Evolutionary conservation across 1,139 yeast genomes (phyloP), one percentile per base, ranked within the genome.

Genomic region (Diutina pseudorugosa): DNA sequence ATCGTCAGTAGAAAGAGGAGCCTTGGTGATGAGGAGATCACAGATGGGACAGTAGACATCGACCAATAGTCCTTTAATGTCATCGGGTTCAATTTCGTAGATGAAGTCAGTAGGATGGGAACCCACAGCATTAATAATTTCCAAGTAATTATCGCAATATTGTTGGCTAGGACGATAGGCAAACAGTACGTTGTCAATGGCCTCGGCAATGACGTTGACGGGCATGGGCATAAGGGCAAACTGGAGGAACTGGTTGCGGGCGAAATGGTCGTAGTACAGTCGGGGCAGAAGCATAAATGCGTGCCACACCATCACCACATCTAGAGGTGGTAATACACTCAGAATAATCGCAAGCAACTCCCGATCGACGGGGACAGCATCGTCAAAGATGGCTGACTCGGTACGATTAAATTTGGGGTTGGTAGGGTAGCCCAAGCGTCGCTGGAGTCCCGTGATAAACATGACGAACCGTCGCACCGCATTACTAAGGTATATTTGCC

Each of bases 281-380:
- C 58, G 57, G 1, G 71, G 71, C 50, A 65, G 66, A 53, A 68
- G 57, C 57, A 65, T 54, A 52, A 65, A 65, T 4, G 70, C 56
- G 57, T 72, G 75, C 76, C 76, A 72, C 1, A 72, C 71, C 68
- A 72, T 63, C 12, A 71, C 52, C 6, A 72, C 66, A 54, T 71
- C 76, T 47, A 70, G 56, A 0, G 73, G 73, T 1, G 74, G 73
- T 40, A 68, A 52, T 12, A 9, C 9, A 40, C n/a, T n/a, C 49
- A 45, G 27, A 2, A 45, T 16, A 11, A 23, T 19, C 1, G 40
- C 12, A 11, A 45, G 44, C 16, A 42, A 51, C 23, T 53, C 53
- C 16, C 48, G 18, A 40, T 42, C 18, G 45, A 14, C 51, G 25
- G 40, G 30, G 25, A 50, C 33, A 11, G 51, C 52, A 16, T 41